A percentile compares a stretch with the other conserved stretches of the same genome.
Evolutionary conservation across 371 early-diverging fungal genomes (phyloP).

Genomic region (Syncephalastrum racemosum): DNA sequence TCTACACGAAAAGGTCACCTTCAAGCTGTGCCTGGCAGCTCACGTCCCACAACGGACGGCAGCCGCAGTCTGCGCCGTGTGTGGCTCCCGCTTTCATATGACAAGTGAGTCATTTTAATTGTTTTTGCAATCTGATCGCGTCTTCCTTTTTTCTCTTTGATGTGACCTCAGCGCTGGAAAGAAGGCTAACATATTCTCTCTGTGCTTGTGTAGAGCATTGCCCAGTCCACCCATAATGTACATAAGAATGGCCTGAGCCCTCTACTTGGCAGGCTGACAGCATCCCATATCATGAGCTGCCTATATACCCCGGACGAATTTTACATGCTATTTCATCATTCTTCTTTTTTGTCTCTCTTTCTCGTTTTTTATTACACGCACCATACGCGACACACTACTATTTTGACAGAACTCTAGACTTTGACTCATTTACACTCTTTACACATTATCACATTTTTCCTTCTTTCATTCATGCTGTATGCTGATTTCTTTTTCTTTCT

Average conservation of each 20-base stretch:
- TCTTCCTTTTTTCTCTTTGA: not conserved
- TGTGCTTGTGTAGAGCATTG: conserved; percentile 25
- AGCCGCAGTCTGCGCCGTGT: conserved; percentile 23
- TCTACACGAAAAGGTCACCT: no score
- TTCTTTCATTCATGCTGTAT: no score
- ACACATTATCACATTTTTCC: no score
- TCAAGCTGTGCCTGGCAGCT: no score
- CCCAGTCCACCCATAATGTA: conserved; percentile 29
- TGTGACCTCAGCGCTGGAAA: not conserved
- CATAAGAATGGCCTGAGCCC: conserved; percentile 1
- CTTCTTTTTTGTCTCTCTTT: conserved; percentile 11
- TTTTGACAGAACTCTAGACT: no score
- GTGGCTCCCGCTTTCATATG: conserved; percentile 37
- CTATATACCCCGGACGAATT: no score
- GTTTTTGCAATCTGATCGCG: not conserved
- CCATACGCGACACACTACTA: no score
- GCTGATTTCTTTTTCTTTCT: no score
- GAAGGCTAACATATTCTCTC: not conserved
- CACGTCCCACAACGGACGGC: conserved; percentile 6
- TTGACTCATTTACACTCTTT: no score
- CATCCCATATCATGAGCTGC: no score
- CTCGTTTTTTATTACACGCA: no score
- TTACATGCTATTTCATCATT: conserved; percentile 6
- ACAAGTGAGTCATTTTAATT: conserved; percentile 28
- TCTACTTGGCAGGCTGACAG: no score